Evolutionary conservation across 352 stramenopile genomes (phyloP), one percentile per base, ranked within the genome.

Genomic region (Phytopythium chamaehyphon): DNA sequence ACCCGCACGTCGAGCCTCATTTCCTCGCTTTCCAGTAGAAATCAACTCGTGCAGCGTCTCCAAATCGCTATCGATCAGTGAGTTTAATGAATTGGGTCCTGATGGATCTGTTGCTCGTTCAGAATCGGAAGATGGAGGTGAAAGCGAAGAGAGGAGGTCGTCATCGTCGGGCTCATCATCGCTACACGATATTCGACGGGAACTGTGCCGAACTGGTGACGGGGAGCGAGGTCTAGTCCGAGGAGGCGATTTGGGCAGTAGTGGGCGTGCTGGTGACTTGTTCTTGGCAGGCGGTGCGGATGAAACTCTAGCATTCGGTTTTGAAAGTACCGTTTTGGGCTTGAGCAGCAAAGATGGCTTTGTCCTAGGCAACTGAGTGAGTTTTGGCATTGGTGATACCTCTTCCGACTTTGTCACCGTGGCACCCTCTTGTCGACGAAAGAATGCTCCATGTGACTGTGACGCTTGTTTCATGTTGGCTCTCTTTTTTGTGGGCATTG

Each of bases 1-100:
- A 33, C 7, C 16, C 9, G 7, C n/a, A 39, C n/a, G 22, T 14
- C 28, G n/a, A 4, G 35, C 40, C 7, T 49, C 19, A 3, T 9
- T 28, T 2, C 22, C 45, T 6, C 28, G 47, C 24, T 43, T 72
- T 50, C 54, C 51, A 8, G 58, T 62, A 7, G 57, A 66, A 15
- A 87, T 69, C 16, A 87, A 54, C 0, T 61, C 48, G 26, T 74
- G 68, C 0, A 87, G 55, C 6, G 81, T 45, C 1, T 54, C 40
- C 3, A 87, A 65, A n/a, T 84, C 76, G 7, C 68, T 61, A 11
- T 50, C 58, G 33, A 87, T 76, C 15, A 83, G 58, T 12, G 66
- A 55, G 47, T 82, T 69, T n/a, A 83, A 69, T 4, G 69, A 83
- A 12, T 66, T 55, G 9, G 78, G 57, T 5, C 61, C 58, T 0